Percentiles rank a stretch among this genome's conserved stretches.
These are phyloP conservation scores for Zymoseptoria crescenta DNA, from an alignment of 2,329 filamentous ascomycete genomes.

Conservation along the genomic window DNA sequence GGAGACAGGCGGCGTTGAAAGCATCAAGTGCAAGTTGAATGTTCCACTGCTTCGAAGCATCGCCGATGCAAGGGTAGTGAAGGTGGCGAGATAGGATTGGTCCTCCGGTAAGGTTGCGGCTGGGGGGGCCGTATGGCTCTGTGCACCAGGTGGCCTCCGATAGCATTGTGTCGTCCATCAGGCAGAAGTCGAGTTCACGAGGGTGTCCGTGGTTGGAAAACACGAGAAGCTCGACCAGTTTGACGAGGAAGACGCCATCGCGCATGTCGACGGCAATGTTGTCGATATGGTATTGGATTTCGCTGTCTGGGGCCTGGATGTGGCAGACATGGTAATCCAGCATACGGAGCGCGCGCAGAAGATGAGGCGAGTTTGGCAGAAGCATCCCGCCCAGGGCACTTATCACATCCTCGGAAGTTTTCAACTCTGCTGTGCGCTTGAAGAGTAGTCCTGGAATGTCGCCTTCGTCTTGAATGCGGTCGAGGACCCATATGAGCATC, in stretches of 20 bases:
- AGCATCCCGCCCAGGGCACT: conserved; percentile 46
- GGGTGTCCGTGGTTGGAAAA: background rate
- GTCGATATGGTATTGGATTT: conserved; percentile 50
- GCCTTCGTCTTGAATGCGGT: conserved; percentile 42
- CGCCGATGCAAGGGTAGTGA: conserved; percentile 49
- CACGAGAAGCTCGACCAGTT: conserved; percentile 51
- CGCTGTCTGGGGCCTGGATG: conserved; percentile 50
- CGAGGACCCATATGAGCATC: conserved; percentile 53
- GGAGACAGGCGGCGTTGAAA: conserved; percentile 30
- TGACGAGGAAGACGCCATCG: conserved; percentile 53
- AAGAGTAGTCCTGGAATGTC: conserved; percentile 40
- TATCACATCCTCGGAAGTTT: conserved; percentile 49
- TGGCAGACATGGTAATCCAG: conserved; percentile 49
- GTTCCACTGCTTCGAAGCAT: conserved; percentile 52
- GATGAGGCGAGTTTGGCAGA: conserved; percentile 52
- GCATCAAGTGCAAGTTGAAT: conserved; percentile 50
- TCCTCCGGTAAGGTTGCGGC: conserved; percentile 16
- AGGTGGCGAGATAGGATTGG: conserved; percentile 47
- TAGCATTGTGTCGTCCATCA: conserved; percentile 40
- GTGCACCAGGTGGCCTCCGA: conserved; percentile 27
- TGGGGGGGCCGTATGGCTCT: conserved; percentile 25
- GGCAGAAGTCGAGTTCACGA: conserved; percentile 32
- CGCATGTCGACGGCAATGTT: conserved; percentile 57
- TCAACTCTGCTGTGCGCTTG: conserved; percentile 43
- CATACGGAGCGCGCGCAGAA: conserved; percentile 47